Evolutionary conservation across 2,329 filamentous ascomycete species (phyloP), one percentile per base, ranked within the genome.

Genomic region (Rugonectria rugulosa): DNA sequence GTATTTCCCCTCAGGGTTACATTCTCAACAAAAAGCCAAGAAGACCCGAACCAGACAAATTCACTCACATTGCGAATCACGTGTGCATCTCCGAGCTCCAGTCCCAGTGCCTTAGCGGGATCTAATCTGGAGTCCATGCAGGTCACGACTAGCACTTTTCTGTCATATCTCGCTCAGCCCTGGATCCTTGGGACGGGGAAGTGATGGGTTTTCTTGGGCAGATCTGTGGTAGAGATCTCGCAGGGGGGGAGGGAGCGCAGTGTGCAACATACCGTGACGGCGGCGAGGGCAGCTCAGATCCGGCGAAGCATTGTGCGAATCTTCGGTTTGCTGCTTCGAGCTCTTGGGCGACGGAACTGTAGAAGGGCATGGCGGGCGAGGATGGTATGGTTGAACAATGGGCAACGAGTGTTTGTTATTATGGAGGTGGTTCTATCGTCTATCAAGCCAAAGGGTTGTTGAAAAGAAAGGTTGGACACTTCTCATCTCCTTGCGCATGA

Each of bases 91-190:
- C 91, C 90, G 0, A 90, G 86, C 65, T 94, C 65, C 2, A 67
- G 31, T 14, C 65, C 65, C 12, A 92, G 88, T 2, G 88, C 88
- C 11, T 82, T 77, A 3, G 85, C 81, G 0, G 90, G 86, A 66
- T 94, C 81, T 64, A 87, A 77, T 46, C 90, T 85, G 5, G 91
- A 88, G 68, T 95, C 90, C 90, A 95, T 95, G 74, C 91, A 95
- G 1, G 89, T 90, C 38, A 94, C 81, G 23, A 72, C 62, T 5
- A 66, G 63, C 6, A 74, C 69, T 37, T 75, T 74, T 48, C 73
- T 75, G 42, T 14, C 29, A 15, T 21, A 37, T 27, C 19, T 31
- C 15, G 19, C 51, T 56, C 66, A 60, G 50, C 19, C 50, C 53
- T 46, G 45, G 55, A 66, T 59, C 53, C 53, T 42, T 15, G 57